These are phyloP conservation scores for Curvularia sp. DNA, from an alignment of 2,329 filamentous ascomycete genomes.

Conservation along the genomic window DNA sequence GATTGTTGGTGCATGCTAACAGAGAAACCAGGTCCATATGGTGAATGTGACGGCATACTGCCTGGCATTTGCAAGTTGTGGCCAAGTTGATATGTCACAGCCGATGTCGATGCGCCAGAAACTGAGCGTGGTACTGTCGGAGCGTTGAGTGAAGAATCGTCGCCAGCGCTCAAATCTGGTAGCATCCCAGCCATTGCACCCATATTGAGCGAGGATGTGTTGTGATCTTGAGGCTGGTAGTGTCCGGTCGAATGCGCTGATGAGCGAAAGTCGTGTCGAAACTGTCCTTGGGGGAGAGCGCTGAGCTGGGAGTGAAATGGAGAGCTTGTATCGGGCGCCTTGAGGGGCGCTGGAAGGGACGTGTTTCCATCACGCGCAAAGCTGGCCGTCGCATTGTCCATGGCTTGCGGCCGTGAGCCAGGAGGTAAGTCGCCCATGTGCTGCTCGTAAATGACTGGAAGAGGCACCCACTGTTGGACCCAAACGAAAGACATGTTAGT, in stretches of 20 bases:
- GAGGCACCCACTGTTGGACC: slow-evolving; percentile 54
- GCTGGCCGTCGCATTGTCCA: slow-evolving; percentile 41
- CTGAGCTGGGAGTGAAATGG: slow-evolving; percentile 51
- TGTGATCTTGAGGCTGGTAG: slow-evolving; percentile 39
- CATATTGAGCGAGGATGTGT: slow-evolving; percentile 46
- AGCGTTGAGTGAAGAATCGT: slow-evolving; percentile 25
- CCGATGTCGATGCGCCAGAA: slow-evolving; percentile 50
- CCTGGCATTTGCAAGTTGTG: slow-evolving; percentile 48
- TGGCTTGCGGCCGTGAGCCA: slow-evolving; percentile 39
- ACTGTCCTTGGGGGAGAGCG: slow-evolving; percentile 40
- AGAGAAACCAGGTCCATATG: slow-evolving; percentile 39
- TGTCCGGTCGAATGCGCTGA: slow-evolving; percentile 33
- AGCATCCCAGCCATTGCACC: slow-evolving; percentile 46
- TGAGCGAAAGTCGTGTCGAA: slow-evolving; percentile 41
- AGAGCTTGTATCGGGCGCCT: slow-evolving; percentile 33
- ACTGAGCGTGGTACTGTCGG: slow-evolving; percentile 43
- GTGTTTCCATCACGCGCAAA: slow-evolving; percentile 39
- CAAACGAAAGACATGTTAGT: slow-evolving; percentile 54
- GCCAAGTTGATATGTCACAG: slow-evolving; percentile 51
- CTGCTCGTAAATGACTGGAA: slow-evolving; percentile 50
- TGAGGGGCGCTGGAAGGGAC: slow-evolving; percentile 27
- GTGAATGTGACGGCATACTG: slow-evolving; percentile 32
- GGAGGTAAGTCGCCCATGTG: slow-evolving; percentile 52
- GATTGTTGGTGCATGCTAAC: slow-evolving; percentile 40
- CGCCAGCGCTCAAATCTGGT: slow-evolving; percentile 43